phyloP scores from a whole-genome alignment of 192 early-diverging fungal genomes.

The Pecoramyces ruminantium region DNA sequence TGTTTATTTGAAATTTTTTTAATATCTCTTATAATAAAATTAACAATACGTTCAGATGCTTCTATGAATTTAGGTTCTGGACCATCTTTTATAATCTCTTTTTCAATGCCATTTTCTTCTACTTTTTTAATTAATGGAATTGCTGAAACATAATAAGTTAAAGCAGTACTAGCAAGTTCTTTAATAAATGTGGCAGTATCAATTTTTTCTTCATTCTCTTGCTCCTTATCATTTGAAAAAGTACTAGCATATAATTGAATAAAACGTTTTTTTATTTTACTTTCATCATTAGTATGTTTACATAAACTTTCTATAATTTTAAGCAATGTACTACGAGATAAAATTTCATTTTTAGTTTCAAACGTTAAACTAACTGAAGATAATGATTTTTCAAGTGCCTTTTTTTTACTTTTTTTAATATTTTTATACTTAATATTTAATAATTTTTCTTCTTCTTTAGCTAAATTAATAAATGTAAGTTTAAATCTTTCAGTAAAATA shows the following conservation, averaged over 20 bases:
- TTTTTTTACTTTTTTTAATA: background rate
- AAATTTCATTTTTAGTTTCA: background rate
- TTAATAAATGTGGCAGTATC: background rate
- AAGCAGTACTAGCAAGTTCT: background rate
- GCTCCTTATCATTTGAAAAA: background rate
- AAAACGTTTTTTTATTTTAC: background rate
- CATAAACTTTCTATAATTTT: background rate
- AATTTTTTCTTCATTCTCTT: background rate
- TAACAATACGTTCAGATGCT: background rate
- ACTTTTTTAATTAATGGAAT: background rate
- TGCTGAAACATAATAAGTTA: background rate
- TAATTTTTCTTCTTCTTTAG: background rate
- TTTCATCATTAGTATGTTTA: background rate
- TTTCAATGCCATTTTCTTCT: background rate
- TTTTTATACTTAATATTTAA: background rate
- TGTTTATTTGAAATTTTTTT: background rate
- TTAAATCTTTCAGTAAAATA: background rate
- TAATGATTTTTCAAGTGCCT: background rate
- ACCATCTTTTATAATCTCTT: background rate
- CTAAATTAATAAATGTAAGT: background rate
- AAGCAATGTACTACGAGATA: background rate
- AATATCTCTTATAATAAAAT: background rate
- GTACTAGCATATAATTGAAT: background rate
- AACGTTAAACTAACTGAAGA: background rate
- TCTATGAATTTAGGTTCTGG: background rate